Evolutionary conservation across 2,329 filamentous ascomycete species (phyloP).

Genomic region (Coniochaeta sp.): DNA sequence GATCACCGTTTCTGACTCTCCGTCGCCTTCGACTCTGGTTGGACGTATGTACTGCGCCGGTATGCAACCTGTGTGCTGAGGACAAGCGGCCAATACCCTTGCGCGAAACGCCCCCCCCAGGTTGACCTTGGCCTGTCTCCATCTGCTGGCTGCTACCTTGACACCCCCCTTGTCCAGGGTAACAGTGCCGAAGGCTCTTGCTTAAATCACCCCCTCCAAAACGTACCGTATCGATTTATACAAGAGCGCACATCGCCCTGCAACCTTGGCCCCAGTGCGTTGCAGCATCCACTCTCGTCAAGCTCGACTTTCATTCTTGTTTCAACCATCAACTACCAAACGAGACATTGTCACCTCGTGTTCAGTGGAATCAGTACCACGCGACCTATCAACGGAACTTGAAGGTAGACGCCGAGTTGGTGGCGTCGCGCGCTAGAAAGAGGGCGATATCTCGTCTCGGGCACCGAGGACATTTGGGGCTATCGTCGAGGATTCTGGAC

Average conservation of each 20-base stretch:
- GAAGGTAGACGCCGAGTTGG: background rate
- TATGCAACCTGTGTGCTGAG: constrained; percentile 25
- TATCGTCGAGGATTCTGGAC: background rate
- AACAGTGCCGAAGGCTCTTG: constrained; percentile 40
- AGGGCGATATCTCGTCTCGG: background rate
- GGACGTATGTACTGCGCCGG: constrained; percentile 32
- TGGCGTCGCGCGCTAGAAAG: background rate
- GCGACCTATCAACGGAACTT: background rate
- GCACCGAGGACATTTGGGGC: background rate
- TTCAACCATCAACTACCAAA: constrained; percentile 14
- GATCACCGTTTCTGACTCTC: constrained; percentile 25
- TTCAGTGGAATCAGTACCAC: background rate
- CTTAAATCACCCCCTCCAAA: constrained; percentile 40
- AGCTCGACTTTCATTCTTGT: constrained; percentile 20
- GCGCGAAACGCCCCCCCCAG: constrained; percentile 11
- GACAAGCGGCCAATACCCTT: constrained; percentile 6
- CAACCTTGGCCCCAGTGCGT: constrained; percentile 25
- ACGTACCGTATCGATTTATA: constrained; percentile 41
- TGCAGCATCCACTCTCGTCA: constrained; percentile 17
- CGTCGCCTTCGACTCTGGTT: constrained; percentile 44
- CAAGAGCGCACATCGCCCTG: constrained; percentile 40
- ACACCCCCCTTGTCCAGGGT: constrained; percentile 30
- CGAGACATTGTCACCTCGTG: constrained; percentile 4
- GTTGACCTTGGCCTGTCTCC: constrained; percentile 20
- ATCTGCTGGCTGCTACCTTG: constrained; percentile 16